Conservation (phyloP, 169 alveolate species). For the Cryptosporidium baileyi region DNA sequence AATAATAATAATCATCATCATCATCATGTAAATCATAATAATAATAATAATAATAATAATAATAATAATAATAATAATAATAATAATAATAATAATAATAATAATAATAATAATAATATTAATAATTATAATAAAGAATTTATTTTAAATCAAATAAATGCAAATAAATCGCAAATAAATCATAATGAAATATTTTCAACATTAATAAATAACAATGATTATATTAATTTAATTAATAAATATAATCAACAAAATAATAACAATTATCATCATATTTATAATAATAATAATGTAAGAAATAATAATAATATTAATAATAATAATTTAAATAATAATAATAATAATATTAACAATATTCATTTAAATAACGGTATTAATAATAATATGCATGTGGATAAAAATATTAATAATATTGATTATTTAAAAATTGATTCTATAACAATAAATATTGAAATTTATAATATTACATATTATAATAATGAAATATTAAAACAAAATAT, state of each 20-base stretch:
- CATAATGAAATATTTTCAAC: no score
- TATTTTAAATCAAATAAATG: no score
- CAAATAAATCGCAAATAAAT: no score
- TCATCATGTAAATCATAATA: neutral
- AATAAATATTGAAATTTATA: neutral
- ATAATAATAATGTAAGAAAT: neutral
- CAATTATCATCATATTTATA: neutral
- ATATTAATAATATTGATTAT: neutral
- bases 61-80: neutral
- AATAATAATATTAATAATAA: neutral
- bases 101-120: neutral
- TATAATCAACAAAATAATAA: neutral
- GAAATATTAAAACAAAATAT: neutral
- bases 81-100: neutral
- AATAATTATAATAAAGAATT: no score
- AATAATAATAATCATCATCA: neutral
- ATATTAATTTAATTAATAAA: neutral
- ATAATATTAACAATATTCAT: neutral
- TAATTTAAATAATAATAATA: neutral
- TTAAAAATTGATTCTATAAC: constrained; percentile 23
- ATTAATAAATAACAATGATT: no score
- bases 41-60: neutral
- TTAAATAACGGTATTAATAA: neutral
- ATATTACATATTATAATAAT: constrained; percentile 1
- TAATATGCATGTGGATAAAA: neutral